Conservation (phyloP, 139 green algal genomes). For the Ettlia oleoabundans region DNA sequence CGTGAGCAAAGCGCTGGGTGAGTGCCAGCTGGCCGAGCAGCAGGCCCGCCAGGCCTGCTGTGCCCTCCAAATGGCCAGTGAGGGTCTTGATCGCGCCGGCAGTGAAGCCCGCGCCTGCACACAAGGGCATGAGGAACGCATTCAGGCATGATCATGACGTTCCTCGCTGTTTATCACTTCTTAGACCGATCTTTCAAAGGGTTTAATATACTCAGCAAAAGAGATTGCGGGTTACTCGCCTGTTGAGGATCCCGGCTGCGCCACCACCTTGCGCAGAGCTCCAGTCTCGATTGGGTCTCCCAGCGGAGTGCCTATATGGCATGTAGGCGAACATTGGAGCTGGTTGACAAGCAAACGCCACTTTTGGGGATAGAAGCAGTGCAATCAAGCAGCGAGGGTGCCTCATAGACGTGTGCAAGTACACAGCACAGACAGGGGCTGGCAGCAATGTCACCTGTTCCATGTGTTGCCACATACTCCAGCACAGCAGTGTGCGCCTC, state of each 20-base stretch:
- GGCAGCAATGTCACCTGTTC: constrained; percentile 41
- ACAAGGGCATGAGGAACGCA: too few species aligned
- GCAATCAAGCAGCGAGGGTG: neutral
- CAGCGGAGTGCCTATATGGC: constrained; percentile 72
- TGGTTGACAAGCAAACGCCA: too few species aligned
- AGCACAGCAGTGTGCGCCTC: constrained; percentile 21
- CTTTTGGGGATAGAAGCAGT: neutral
- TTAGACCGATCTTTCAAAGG: too few species aligned
- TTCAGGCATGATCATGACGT: too few species aligned
- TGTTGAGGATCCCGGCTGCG: neutral
- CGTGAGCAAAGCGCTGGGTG: constrained; percentile 44
- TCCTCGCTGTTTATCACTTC: too few species aligned
- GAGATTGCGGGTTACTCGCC: too few species aligned
- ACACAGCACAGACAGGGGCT: neutral
- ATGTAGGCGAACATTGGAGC: too few species aligned
- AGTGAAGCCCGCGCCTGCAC: constrained; percentile 46
- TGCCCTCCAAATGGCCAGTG: constrained; percentile 80
- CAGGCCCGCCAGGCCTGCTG: constrained; percentile 78
- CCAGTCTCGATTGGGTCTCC: constrained; percentile 85
- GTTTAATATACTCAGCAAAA: too few species aligned
- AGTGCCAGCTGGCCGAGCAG: constrained; percentile 61
- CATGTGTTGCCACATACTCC: constrained; percentile 51
- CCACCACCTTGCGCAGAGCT: constrained; percentile 72
- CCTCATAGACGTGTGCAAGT: neutral
- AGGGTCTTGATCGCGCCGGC: constrained; percentile 73